Percentiles rank a stretch among this genome's conserved stretches.
phyloP scores from a whole-genome alignment of 2,329 filamentous ascomycete genomes.

The Colletotrichum abscissum region DNA sequence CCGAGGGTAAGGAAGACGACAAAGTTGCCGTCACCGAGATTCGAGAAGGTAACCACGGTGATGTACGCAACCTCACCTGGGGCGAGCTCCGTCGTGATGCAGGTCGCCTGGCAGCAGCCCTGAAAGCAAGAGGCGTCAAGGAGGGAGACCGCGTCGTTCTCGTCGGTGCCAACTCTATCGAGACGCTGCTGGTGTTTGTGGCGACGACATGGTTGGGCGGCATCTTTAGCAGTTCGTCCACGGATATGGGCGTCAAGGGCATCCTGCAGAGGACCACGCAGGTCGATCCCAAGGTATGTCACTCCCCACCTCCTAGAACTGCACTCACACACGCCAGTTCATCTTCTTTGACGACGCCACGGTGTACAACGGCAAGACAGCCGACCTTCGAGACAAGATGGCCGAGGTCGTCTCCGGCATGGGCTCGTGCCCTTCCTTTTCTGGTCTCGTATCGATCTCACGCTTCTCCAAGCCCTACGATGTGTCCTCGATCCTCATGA shows the following conservation, averaged over 20 bases:
- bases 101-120: conserved; percentile 70
- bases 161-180: conserved; percentile 79
- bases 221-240: conserved; percentile 80
- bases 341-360: conserved; percentile 88
- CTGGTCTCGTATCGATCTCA: conserved; percentile 72
- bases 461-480: conserved; percentile 73
- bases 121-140: conserved; percentile 73
- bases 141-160: conserved; percentile 81
- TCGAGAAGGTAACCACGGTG: conserved; percentile 69
- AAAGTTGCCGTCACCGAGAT: conserved; percentile 80
- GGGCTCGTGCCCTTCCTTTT: conserved; percentile 68
- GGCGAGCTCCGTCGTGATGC: conserved; percentile 70
- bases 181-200: conserved; percentile 78
- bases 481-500: conserved; percentile 62
- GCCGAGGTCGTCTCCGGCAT: conserved; percentile 72
- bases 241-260: conserved; percentile 85
- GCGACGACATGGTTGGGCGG: conserved; percentile 78
- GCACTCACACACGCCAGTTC: conserved; percentile 52
- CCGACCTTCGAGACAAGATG: conserved; percentile 81
- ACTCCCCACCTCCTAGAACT: neutral
- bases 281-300: conserved; percentile 73
- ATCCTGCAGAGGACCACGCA: conserved; percentile 80
- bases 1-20: conserved; percentile 73
- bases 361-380: conserved; percentile 81
- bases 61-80: conserved; percentile 72